Percentiles rank a stretch among this genome's conserved stretches.
Conservation (phyloP, 495 filamentous ascomycete species). For the Oidiodendron maius region DNA sequence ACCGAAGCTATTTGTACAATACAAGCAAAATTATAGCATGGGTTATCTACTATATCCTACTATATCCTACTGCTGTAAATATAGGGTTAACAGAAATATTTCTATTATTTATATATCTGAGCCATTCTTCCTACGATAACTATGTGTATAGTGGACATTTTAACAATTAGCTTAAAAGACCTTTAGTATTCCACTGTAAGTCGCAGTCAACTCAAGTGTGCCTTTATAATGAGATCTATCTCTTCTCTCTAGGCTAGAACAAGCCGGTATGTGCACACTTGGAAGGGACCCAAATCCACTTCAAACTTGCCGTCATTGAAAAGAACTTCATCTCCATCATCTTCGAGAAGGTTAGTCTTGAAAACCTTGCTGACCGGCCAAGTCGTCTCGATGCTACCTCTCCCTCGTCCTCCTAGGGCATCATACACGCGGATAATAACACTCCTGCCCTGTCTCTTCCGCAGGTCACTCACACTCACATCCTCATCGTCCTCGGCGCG, state of each 20-base stretch:
- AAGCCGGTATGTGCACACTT: conserved; percentile 47
- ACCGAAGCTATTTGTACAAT: no score
- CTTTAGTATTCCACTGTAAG: no score
- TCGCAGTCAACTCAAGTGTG: no score
- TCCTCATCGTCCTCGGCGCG: conserved; percentile 73
- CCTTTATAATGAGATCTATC: no score
- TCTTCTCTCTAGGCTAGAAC: neutral
- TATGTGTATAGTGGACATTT: no score
- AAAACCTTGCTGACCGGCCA: conserved; percentile 54
- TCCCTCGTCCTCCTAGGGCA: conserved; percentile 53
- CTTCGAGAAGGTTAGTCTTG: conserved; percentile 57
- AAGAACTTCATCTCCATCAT: conserved; percentile 33
- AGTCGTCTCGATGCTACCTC: conserved; percentile 43
- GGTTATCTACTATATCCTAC: no score
- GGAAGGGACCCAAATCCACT: conserved; percentile 55
- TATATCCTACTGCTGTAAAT: no score
- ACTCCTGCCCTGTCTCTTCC: conserved; percentile 50
- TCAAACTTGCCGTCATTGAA: conserved; percentile 16
- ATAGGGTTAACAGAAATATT: no score
- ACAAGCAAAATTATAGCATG: no score
- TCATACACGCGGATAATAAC: conserved; percentile 65
- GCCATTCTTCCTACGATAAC: no score
- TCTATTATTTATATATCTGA: no score
- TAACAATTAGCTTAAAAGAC: no score
- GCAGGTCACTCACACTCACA: conserved; percentile 51